Conservation (phyloP, 2,329 filamentous ascomycete genomes). For the Talaromyces piceae region DNA sequence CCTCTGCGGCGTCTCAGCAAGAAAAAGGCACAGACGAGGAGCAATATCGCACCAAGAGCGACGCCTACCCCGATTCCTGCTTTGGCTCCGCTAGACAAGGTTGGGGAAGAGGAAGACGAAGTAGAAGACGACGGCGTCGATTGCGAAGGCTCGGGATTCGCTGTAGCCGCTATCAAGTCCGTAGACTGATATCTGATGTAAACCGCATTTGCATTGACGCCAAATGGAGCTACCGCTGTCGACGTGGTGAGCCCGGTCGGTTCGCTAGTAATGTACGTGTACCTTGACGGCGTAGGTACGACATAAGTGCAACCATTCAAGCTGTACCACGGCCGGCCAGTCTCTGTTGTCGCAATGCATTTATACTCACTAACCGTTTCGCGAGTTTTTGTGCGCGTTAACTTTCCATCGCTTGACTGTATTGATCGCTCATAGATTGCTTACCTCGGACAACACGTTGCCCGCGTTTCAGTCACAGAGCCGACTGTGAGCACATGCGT, state of each 20-base stretch:
- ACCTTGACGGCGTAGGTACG: background rate
- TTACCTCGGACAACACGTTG: constrained; percentile 8
- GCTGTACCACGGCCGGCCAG: background rate
- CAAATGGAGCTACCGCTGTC: background rate
- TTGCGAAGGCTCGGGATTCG: background rate
- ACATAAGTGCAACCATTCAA: background rate
- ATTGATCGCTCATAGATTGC: background rate
- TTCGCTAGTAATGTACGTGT: background rate
- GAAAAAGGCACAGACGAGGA: background rate
- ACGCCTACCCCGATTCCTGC: background rate
- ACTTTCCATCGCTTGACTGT: background rate
- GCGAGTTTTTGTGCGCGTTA: background rate
- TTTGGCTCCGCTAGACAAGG: background rate
- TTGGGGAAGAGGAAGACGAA: background rate
- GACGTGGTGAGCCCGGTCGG: background rate
- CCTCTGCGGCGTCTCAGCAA: background rate
- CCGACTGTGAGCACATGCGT: background rate
- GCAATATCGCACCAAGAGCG: background rate
- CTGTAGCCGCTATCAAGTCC: background rate
- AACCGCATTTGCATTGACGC: background rate
- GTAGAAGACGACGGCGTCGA: background rate
- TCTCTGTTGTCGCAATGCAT: background rate
- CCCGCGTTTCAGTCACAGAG: background rate
- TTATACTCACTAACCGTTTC: background rate
- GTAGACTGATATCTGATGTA: background rate